Evolutionary conservation across 306 rosid genomes (phyloP).

Genomic region (Erythrophleum fordii): DNA sequence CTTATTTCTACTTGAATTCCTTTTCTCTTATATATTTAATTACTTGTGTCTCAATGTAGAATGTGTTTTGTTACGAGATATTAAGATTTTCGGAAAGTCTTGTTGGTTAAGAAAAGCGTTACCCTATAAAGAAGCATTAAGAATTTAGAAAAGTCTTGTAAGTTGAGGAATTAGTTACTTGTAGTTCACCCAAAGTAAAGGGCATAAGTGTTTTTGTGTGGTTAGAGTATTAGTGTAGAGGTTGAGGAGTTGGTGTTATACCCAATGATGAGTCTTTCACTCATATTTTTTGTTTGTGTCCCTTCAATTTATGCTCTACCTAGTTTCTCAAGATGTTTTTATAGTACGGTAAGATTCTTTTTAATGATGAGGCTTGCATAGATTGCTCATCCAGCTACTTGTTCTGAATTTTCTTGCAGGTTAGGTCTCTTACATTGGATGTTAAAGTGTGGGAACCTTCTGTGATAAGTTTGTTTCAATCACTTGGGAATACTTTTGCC

Average conservation of each 20-base stretch:
- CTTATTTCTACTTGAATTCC: background rate
- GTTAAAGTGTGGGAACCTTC: conserved; percentile 99
- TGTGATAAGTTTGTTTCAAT: conserved; percentile 93
- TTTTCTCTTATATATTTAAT: conserved; percentile 6
- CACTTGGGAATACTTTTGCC: conserved; percentile 95
- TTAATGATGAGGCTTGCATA: conserved; percentile 26
- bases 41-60: background rate
- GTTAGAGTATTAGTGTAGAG: background rate
- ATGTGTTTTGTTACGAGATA: background rate
- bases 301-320: background rate
- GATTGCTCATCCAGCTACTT: conserved; percentile 37
- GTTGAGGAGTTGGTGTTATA: background rate
- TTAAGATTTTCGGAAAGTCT: background rate
- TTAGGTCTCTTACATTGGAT: conserved; percentile 95
- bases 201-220: background rate
- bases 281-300: background rate
- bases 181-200: background rate
- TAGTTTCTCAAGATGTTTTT: background rate
- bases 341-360: background rate
- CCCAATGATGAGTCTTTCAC: background rate
- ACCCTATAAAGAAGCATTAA: background rate
- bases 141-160: background rate
- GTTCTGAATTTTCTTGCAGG: conserved; percentile 59
- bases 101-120: background rate
- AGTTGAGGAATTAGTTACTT: background rate